Conservation (phyloP, 192 early-diverging fungal genomes). For the Linnemannia hyalina region DNA sequence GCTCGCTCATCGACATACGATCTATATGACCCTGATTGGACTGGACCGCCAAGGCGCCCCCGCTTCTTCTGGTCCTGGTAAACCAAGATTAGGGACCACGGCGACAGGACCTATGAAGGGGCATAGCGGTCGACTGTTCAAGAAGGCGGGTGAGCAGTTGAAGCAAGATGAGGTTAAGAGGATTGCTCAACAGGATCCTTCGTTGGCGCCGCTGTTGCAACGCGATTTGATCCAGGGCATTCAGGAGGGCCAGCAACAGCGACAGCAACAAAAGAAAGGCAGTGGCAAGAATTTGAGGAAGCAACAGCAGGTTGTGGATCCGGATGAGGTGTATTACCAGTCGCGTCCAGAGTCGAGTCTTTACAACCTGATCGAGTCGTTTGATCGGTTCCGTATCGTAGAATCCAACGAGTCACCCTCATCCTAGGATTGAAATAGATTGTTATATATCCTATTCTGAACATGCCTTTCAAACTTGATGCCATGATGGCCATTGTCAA, state of each 20-base stretch:
- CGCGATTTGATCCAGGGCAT: conserved; percentile 40
- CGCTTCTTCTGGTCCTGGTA: background rate
- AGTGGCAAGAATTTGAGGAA: conserved; percentile 20
- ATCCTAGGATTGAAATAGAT: background rate
- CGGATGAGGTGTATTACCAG: conserved; percentile 33
- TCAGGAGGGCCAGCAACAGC: conserved; percentile 28
- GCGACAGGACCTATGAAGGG: background rate
- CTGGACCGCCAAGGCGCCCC: conserved; percentile 49
- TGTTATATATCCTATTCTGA: background rate
- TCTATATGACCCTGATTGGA: conserved; percentile 75
- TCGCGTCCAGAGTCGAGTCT: conserved; percentile 42
- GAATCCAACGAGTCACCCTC: conserved; percentile 16
- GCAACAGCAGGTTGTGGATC: background rate
- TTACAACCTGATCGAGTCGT: conserved; percentile 38
- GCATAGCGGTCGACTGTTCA: conserved; percentile 25
- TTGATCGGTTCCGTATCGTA: conserved; percentile 50
- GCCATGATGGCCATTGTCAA: background rate
- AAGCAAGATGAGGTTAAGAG: conserved; percentile 37
- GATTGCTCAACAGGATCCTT: conserved; percentile 37
- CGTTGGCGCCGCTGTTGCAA: conserved; percentile 21
- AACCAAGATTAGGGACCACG: background rate
- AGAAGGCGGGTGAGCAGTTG: conserved; percentile 13
- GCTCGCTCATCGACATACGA: conserved; percentile 70
- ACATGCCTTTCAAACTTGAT: background rate
- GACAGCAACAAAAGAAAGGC: background rate